phyloP scores from a whole-genome alignment of 805 yeast genomes.

The Spathaspora sp. region DNA sequence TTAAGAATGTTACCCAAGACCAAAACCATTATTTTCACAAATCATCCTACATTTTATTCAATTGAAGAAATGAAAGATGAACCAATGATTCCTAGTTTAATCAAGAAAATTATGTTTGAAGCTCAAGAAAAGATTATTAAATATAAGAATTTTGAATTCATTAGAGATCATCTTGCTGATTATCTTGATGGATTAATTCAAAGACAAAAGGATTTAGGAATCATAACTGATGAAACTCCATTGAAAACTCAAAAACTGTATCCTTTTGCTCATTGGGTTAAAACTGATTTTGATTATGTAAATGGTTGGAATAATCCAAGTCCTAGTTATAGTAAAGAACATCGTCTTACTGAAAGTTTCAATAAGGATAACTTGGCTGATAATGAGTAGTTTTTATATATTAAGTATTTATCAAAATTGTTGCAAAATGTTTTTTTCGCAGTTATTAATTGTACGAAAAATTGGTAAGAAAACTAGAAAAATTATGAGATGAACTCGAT shows the following conservation, averaged over 20 bases:
- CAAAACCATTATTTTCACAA: constrained; percentile 65
- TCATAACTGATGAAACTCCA: constrained; percentile 54
- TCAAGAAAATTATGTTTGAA: constrained; percentile 59
- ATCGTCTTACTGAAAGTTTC: constrained; percentile 4
- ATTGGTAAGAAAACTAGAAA: no score
- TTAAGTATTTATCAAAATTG: not conserved
- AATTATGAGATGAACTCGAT: no score
- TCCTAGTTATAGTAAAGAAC: constrained; percentile 14
- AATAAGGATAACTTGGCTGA: constrained; percentile 3
- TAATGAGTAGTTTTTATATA: constrained; percentile 5
- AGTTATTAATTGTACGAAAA: no score
- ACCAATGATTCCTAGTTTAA: constrained; percentile 71
- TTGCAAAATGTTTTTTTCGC: no score
- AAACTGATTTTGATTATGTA: constrained; percentile 35
- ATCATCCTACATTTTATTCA: constrained; percentile 75
- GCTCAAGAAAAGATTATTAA: constrained; percentile 64
- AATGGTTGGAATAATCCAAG: constrained; percentile 41
- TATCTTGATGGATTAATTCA: constrained; percentile 56
- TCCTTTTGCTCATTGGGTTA: constrained; percentile 61
- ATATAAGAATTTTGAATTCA: constrained; percentile 57
- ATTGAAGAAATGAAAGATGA: constrained; percentile 80
- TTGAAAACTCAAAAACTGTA: constrained; percentile 55
- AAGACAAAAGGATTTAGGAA: constrained; percentile 54
- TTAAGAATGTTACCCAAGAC: constrained; percentile 63
- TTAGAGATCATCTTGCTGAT: constrained; percentile 56